Evolutionary conservation across 768 basidiomycete genomes (phyloP).

Genomic region (Phylloporus sp.): DNA sequence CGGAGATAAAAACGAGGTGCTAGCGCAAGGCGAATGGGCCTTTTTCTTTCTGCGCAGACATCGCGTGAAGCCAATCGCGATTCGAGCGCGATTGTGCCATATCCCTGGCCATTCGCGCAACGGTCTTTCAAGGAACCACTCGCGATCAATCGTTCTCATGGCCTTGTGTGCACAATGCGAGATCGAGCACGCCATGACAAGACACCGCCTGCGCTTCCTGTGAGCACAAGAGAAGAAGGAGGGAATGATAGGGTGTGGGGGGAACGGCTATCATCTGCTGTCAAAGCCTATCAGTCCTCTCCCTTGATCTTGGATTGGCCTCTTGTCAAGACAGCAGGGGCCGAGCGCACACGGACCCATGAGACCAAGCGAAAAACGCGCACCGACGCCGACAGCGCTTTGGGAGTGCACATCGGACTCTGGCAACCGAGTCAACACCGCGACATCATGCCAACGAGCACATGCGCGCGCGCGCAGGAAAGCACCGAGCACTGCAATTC

Average conservation of each 20-base stretch:
- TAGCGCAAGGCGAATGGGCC: not conserved
- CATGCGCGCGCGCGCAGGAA: not conserved
- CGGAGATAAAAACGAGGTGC: too few species aligned
- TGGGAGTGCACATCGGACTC: not conserved
- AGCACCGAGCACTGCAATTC: not conserved
- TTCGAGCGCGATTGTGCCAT: not conserved
- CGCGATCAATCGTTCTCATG: not conserved
- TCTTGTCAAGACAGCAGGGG: not conserved
- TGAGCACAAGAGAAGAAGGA: not conserved
- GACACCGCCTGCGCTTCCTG: not conserved
- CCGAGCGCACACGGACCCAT: too few species aligned
- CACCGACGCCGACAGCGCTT: not conserved
- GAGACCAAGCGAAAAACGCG: not conserved
- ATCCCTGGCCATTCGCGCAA: not conserved
- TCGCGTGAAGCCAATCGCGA: not conserved
- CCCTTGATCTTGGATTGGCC: not conserved
- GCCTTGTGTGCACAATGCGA: not conserved
- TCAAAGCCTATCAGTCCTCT: not conserved
- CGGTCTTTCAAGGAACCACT: not conserved
- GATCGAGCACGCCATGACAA: not conserved
- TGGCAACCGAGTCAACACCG: conserved; percentile 1
- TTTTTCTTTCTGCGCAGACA: not conserved
- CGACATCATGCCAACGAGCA: conserved; percentile 6
- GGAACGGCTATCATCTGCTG: not conserved
- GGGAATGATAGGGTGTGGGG: not conserved